Conservation (phyloP, 108 stramenopile species). For the Cyclotella baltica region DNA sequence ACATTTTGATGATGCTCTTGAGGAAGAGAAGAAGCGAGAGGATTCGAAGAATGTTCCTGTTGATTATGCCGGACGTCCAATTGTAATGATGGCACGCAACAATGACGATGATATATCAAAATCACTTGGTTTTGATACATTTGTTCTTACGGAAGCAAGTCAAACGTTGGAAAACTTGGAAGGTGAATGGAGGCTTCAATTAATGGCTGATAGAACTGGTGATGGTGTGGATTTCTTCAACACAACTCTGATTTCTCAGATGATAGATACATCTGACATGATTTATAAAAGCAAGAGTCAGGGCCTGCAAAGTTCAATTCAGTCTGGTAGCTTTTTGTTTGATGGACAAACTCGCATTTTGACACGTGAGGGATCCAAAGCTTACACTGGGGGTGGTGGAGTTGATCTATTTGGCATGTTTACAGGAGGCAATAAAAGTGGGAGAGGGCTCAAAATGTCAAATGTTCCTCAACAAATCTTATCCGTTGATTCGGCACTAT, state of each 20-base stretch:
- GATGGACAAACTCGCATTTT: slow-evolving; percentile 61
- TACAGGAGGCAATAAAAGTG: slow-evolving; percentile 41
- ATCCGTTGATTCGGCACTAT: slow-evolving; percentile 75
- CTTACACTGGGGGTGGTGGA: slow-evolving; percentile 37
- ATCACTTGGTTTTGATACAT: slow-evolving; percentile 62
- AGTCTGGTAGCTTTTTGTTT: slow-evolving; percentile 63
- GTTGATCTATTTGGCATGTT: slow-evolving; percentile 58
- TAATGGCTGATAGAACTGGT: slow-evolving; percentile 81
- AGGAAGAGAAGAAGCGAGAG: slow-evolving; percentile 52
- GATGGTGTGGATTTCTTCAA: slow-evolving; percentile 89
- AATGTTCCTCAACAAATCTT: slow-evolving; percentile 76
- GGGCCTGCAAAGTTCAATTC: slow-evolving; percentile 56
- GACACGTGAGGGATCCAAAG: slow-evolving; percentile 34
- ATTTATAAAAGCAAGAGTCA: slow-evolving; percentile 56
- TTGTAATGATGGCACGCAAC: slow-evolving; percentile 18
- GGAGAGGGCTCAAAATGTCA: slow-evolving; percentile 55
- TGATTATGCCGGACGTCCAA: slow-evolving; percentile 50
- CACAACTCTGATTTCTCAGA: slow-evolving; percentile 70
- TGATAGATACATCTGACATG: slow-evolving; percentile 60
- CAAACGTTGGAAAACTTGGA: slow-evolving; percentile 72
- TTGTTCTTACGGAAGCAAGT: slow-evolving; percentile 59
- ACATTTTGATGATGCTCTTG: slow-evolving; percentile 71
- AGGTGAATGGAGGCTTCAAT: slow-evolving; percentile 83
- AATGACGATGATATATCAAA: slow-evolving; percentile 27
- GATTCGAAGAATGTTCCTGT: slow-evolving; percentile 45